phyloP scores from a whole-genome alignment of 345 rosid species.

The Turnera subulata region DNA sequence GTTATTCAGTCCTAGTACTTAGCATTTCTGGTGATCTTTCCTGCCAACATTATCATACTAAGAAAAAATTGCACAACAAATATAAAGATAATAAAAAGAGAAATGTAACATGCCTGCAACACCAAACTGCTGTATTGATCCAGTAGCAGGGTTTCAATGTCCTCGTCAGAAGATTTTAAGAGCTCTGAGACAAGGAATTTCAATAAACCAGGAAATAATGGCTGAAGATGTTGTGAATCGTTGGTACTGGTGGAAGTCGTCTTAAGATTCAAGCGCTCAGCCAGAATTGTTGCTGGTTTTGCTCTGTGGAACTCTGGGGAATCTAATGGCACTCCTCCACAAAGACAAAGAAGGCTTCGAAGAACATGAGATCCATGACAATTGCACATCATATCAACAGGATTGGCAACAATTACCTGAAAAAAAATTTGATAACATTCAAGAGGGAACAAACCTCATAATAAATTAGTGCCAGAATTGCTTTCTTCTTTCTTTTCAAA shows the following conservation, averaged over 20 bases:
- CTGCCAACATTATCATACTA: too few species aligned
- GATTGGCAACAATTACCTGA: slow-evolving; percentile 60
- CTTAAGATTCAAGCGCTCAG: slow-evolving; percentile 66
- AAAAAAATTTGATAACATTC: neutral
- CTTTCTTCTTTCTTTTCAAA: neutral
- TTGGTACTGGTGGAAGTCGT: slow-evolving; percentile 31
- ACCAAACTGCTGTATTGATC: slow-evolving; percentile 87
- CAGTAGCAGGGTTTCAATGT: slow-evolving; percentile 49
- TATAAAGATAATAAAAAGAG: neutral
- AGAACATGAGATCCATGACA: slow-evolving; percentile 95
- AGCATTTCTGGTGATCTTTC: too few species aligned
- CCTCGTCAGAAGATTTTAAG: slow-evolving; percentile 44
- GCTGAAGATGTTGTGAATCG: slow-evolving; percentile 33
- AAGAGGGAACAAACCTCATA: neutral
- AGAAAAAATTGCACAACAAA: too few species aligned
- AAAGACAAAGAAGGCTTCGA: slow-evolving; percentile 84
- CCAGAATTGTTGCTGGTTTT: slow-evolving; percentile 59
- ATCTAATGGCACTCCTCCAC: slow-evolving; percentile 75
- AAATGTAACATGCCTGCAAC: slow-evolving; percentile 56
- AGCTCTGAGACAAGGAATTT: slow-evolving; percentile 58
- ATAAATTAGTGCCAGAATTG: neutral
- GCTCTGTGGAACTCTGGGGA: slow-evolving; percentile 61
- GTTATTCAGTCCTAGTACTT: too few species aligned
- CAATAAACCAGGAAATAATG: slow-evolving; percentile 62
- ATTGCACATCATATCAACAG: slow-evolving; percentile 65